These are phyloP conservation scores for Ceratobasidium sp. DNA, from an alignment of 1,284 basidiomycete species.

Conservation along the genomic window DNA sequence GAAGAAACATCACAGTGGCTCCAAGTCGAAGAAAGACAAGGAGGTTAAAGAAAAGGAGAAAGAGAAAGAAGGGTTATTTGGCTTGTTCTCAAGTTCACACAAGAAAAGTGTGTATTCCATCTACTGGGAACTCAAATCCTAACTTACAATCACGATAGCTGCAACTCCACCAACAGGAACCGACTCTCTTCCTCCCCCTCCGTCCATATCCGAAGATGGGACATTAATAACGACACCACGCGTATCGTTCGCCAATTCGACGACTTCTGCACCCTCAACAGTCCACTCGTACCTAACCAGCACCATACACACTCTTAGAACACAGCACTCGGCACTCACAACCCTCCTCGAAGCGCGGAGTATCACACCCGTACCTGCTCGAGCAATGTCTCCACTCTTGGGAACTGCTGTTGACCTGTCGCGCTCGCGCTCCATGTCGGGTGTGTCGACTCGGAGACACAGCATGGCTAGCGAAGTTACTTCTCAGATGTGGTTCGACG, in stretches of 20 bases:
- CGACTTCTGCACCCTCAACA: constrained; percentile 16
- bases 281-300: constrained; percentile 24
- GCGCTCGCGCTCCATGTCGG: background rate
- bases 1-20: constrained; percentile 12
- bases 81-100: constrained; percentile 36
- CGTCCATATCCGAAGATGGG: background rate
- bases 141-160: constrained; percentile 8
- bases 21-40: constrained; percentile 42
- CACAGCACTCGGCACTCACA: constrained; percentile 40
- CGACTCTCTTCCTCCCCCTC: constrained; percentile 8
- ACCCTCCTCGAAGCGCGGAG: constrained; percentile 22
- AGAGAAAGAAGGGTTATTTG: constrained; percentile 41
- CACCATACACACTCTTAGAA: constrained; percentile 36
- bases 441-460: constrained; percentile 33
- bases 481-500: constrained; percentile 42
- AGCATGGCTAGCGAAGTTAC: constrained; percentile 41
- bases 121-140: background rate
- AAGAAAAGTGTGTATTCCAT: constrained; percentile 25
- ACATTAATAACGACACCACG: background rate
- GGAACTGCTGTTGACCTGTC: constrained; percentile 37
- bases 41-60: constrained; percentile 45
- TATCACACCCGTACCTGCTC: background rate
- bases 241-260: constrained; percentile 25
- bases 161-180: constrained; percentile 10
- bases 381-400: constrained; percentile 27